Conservation (phyloP, 176 grass and related monocot genomes). For the Musa acuminata region DNA sequence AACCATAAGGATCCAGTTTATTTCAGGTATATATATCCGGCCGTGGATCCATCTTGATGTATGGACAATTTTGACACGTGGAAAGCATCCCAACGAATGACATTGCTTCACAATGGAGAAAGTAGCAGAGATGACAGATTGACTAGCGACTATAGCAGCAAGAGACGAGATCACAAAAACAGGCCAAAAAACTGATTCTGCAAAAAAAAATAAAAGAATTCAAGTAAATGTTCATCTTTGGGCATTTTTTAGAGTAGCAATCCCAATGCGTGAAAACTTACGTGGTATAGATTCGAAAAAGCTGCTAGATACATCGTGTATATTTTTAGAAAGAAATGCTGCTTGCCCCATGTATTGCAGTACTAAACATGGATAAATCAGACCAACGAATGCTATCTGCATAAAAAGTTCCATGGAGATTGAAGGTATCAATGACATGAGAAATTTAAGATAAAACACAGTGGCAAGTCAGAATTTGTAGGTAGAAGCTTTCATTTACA, state of each 20-base stretch:
- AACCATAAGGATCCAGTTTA: conserved; percentile 98
- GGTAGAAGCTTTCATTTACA: too few relatives aligned
- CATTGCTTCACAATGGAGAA: conserved; percentile 99
- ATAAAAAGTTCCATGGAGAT: conserved; percentile 14
- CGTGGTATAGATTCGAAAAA: conserved; percentile 93
- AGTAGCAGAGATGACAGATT: conserved; percentile 93
- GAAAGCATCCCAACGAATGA: conserved; percentile 92
- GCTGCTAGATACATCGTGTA: conserved; percentile 32
- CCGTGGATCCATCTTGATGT: conserved; percentile 95
- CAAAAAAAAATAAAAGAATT: conserved; percentile 16
- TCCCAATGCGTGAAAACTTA: conserved; percentile 19
- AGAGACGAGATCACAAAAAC: conserved; percentile 88
- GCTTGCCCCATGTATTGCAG: conserved; percentile 99
- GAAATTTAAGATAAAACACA: conserved; percentile 6
- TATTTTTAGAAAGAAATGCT: conserved; percentile 88
- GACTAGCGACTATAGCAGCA: conserved; percentile 89
- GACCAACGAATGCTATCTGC: conserved; percentile 68
- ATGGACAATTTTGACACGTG: conserved; percentile 87
- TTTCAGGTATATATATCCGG: conserved; percentile 97
- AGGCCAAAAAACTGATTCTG: conserved; percentile 81
- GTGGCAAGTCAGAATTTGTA: background rate
- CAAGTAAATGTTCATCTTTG: background rate
- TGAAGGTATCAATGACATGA: background rate
- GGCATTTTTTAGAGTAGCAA: background rate
- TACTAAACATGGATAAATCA: conserved; percentile 84